phyloP scores from a whole-genome alignment of 495 filamentous ascomycete species.

The Trichodelitschia bisporula region DNA sequence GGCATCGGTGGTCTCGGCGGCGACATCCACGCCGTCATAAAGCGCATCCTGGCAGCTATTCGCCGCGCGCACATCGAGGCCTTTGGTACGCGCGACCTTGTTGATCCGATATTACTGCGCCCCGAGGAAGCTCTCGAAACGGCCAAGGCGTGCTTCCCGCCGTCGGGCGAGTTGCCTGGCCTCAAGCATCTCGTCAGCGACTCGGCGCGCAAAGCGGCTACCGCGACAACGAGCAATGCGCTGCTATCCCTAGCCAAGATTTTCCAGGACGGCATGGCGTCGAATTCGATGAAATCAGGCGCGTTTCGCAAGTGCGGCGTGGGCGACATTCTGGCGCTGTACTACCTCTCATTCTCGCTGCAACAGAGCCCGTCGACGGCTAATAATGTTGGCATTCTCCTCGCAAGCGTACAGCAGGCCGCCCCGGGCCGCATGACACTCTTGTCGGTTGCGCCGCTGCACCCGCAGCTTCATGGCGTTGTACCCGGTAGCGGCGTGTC shows the following conservation, averaged over 20 bases:
- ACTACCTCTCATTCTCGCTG: conserved; percentile 85
- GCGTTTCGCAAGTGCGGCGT: conserved; percentile 42
- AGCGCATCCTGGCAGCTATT: conserved; percentile 54
- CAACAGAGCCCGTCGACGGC: conserved; percentile 94
- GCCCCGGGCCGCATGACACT: conserved; percentile 7
- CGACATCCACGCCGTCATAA: conserved; percentile 60
- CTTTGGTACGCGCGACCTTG: conserved; percentile 5
- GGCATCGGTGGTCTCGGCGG: conserved; percentile 46
- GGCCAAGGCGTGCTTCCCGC: conserved; percentile 58
- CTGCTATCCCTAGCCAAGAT: conserved; percentile 91
- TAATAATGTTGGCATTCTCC: conserved; percentile 92
- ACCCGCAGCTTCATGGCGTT: conserved; percentile 44
- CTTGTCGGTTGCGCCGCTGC: conserved; percentile 12
- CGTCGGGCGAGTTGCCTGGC: conserved; percentile 61
- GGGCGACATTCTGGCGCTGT: conserved; percentile 81
- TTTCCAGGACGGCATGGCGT: conserved; percentile 89
- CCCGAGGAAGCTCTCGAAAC: conserved; percentile 71
- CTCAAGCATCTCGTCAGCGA: conserved; percentile 43
- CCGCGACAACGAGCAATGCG: conserved; percentile 89
- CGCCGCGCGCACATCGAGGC: conserved; percentile 11
- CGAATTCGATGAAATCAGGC: conserved; percentile 37
- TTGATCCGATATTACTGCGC: conserved; percentile 48
- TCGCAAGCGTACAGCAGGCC: conserved; percentile 78
- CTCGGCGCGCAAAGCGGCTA: conserved; percentile 52
- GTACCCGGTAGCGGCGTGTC: conserved; percentile 67